Conservation (phyloP, 805 yeast species). For the Ogataea philodendri region DNA sequence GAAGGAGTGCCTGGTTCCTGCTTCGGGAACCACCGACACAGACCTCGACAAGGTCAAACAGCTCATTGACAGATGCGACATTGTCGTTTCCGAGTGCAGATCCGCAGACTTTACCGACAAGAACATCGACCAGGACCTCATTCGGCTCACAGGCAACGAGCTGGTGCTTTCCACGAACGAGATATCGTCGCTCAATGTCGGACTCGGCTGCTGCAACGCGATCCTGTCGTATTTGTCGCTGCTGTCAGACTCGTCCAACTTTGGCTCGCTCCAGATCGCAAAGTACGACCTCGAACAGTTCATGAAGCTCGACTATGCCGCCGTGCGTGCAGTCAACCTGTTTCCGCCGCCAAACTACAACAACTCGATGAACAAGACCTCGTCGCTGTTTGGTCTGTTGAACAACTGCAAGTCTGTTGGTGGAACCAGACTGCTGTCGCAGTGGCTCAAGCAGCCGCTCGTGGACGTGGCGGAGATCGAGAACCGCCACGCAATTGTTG, state of each 20-base stretch:
- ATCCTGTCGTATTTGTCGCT: conserved; percentile 66
- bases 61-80: conserved; percentile 74
- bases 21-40: conserved; percentile 38
- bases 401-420: conserved; percentile 86
- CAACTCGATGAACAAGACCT: conserved; percentile 41
- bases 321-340: conserved; percentile 81
- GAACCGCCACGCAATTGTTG: conserved; percentile 74
- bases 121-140: conserved; percentile 75
- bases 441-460: conserved; percentile 96
- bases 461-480: conserved; percentile 59
- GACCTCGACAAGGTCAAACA: conserved; percentile 65
- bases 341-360: conserved; percentile 59
- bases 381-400: conserved; percentile 75
- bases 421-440: conserved; percentile 85
- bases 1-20: conserved; percentile 72
- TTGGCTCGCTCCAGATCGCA: conserved; percentile 54
- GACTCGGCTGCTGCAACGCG: conserved; percentile 66
- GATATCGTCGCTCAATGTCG: conserved; percentile 45
- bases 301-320: conserved; percentile 90
- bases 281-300: conserved; percentile 72
- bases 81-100: conserved; percentile 62
- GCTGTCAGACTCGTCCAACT: conserved; percentile 52
- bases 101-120: conserved; percentile 56
- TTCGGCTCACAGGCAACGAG: conserved; percentile 62
- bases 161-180: conserved; percentile 56